Conservation (phyloP, 495 filamentous ascomycete species). For the Penicillium cinerascens region DNA sequence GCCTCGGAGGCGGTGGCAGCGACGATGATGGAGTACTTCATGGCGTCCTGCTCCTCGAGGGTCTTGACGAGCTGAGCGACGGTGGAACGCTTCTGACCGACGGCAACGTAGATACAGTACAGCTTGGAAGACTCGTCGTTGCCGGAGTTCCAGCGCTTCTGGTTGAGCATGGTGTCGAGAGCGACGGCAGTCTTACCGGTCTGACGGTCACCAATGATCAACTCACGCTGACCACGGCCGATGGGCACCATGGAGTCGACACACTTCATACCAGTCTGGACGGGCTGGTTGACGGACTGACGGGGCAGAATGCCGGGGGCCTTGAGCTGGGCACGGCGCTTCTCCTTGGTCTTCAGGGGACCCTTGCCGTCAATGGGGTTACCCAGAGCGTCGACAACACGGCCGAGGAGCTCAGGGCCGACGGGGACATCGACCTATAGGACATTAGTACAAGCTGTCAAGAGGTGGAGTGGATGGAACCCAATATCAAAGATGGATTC, state of each 20-base stretch:
- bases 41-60: conserved; percentile 98
- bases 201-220: conserved; percentile 99
- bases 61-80: conserved; percentile 99
- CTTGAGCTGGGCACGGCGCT: conserved; percentile 96
- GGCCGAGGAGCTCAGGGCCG: conserved; percentile 86
- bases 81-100: conserved; percentile 99
- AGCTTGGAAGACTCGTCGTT: conserved; percentile 95
- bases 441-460: conserved; percentile 17
- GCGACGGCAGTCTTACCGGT: conserved; percentile 99
- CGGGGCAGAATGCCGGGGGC: conserved; percentile 97
- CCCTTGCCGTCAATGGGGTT: conserved; percentile 99
- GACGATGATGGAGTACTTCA: conserved; percentile 97
- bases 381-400: conserved; percentile 96
- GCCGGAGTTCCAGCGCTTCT: conserved; percentile 93
- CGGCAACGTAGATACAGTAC: conserved; percentile 98
- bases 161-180: conserved; percentile 97
- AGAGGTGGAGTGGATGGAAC: background rate
- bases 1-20: conserved; percentile 98
- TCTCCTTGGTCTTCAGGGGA: conserved; percentile 85
- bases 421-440: conserved; percentile 93
- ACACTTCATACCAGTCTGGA: conserved; percentile 98
- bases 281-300: conserved; percentile 94
- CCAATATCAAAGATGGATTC: conserved; percentile 12
- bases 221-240: conserved; percentile 98
- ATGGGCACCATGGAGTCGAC: conserved; percentile 99